Evolutionary conservation across 805 yeast species (phyloP), one percentile per base, ranked within the genome.

Genomic region (Blastobotrys robertii): DNA sequence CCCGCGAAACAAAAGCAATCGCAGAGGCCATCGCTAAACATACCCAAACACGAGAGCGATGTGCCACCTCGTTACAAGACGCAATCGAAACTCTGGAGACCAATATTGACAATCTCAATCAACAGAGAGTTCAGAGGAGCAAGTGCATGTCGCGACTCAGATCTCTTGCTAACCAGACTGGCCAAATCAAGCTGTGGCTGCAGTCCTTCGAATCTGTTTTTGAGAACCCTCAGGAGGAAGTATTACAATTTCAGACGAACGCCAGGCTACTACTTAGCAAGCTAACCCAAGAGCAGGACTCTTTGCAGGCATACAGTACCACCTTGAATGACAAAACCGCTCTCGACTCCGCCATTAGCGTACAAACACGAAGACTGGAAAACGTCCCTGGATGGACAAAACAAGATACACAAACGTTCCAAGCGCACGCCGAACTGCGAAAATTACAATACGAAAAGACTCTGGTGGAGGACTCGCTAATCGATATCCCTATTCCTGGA

Each of bases 1-100:
- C 58, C 0, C 67, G 86, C 41, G 56, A 52, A 32, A 14, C 41
- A 13, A 39, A 38, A 11, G 47, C 45, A 10, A 37, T 44, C 13
- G 44, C 39, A 14, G 36, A 38, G 16, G 55, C 58, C 1, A 32
- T 54, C 8, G 44, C 41, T 8, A 45, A 46, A 39, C 38, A 22
- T 14, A 34, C 29, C 4, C 30, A 39, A 7, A 36, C 38, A 8
- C 46, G 51, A 9, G 29, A 14, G 12, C 38, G 35, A 5, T 36
- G 51, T 32, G 34, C 37, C 11, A 30, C 38, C 5, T 45, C 50
- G 11, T 29, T 54, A 9, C 34, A 35, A 16, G 51, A 51, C 22
- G 55, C 57, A 9, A 32, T 45, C 7, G 30, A 15, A 35, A 42
- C 45, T 6, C 38, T 44, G 34, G 42, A 45, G 4, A 33, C 40